Conservation (phyloP, 169 alveolate genomes). For the Plasmodium malariae region DNA sequence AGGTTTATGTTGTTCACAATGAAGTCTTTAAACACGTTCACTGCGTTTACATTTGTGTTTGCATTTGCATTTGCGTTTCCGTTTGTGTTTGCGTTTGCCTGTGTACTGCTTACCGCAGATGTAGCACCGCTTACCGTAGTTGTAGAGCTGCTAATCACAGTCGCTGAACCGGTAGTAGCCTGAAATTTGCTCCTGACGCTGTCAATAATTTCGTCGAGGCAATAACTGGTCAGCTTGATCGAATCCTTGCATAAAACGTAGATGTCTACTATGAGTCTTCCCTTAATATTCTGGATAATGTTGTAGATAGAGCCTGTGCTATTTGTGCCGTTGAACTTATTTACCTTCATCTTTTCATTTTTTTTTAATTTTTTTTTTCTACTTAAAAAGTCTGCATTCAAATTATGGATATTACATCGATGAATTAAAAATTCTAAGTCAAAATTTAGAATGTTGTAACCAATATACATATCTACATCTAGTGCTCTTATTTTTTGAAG, state of each 20-base stretch:
- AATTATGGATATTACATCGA: slow-evolving; percentile 58
- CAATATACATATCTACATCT: slow-evolving; percentile 62
- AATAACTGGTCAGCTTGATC: slow-evolving; percentile 53
- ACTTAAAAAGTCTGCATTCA: slow-evolving; percentile 43
- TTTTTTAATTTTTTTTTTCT: slow-evolving; percentile 66
- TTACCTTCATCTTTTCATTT: slow-evolving; percentile 72
- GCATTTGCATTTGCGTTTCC: neutral
- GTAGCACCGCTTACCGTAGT: too few relatives aligned
- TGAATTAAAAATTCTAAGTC: slow-evolving; percentile 68
- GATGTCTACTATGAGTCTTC: slow-evolving; percentile 50
- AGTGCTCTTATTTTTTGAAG: slow-evolving; percentile 30
- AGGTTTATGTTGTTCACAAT: slow-evolving; percentile 60
- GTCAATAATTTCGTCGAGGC: slow-evolving; percentile 68
- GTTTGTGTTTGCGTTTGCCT: neutral
- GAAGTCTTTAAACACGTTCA: slow-evolving; percentile 59
- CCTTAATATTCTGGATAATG: slow-evolving; percentile 45
- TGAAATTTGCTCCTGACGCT: slow-evolving; percentile 47
- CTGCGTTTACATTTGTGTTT: neutral
- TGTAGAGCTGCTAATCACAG: too few relatives aligned
- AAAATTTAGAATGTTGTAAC: slow-evolving; percentile 62
- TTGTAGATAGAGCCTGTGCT: slow-evolving; percentile 74
- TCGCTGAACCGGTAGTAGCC: neutral
- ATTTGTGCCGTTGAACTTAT: slow-evolving; percentile 56
- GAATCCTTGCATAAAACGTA: slow-evolving; percentile 53
- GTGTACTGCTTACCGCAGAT: too few relatives aligned